Evolutionary conservation across 2,329 filamentous ascomycete genomes (phyloP).

Genomic region (Monosporascus cannonballus): DNA sequence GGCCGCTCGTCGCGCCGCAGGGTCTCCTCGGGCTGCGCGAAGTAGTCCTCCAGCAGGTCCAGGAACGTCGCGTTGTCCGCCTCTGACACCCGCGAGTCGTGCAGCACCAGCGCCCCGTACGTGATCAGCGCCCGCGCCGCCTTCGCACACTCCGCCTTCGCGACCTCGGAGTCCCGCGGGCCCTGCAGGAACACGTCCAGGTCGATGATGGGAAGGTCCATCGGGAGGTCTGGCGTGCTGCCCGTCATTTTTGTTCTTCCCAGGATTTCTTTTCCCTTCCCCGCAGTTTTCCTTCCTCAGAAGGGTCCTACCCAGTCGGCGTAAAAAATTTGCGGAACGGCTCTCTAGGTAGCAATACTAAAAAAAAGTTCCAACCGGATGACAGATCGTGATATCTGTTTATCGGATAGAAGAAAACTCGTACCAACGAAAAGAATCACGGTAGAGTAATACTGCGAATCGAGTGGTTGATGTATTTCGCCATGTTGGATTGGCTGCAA

Average conservation of each 20-base stretch:
- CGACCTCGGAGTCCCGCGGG: constrained; percentile 34
- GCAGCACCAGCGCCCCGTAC: constrained; percentile 54
- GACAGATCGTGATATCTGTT: no score
- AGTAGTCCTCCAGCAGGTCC: constrained; percentile 60
- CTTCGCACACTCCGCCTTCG: constrained; percentile 44
- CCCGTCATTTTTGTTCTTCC: constrained; percentile 6
- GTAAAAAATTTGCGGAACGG: no score
- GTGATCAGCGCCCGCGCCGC: constrained; percentile 52
- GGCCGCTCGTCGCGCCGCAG: constrained; percentile 49
- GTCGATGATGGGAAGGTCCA: constrained; percentile 56
- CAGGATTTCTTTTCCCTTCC: not conserved
- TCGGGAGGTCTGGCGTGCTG: constrained; percentile 23
- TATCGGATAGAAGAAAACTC: no score
- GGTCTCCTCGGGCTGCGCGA: constrained; percentile 45
- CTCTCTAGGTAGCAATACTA: no score
- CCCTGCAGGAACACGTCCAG: constrained; percentile 49
- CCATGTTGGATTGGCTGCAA: no score
- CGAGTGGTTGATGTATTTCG: no score
- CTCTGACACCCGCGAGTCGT: constrained; percentile 53
- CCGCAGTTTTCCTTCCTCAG: no score
- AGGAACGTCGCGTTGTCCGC: constrained; percentile 51
- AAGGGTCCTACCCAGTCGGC: no score
- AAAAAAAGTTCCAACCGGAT: no score
- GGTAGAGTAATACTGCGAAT: no score
- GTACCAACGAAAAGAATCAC: no score